phyloP scores from a whole-genome alignment of 352 stramenopile species.

The Pythium chondricola region DNA sequence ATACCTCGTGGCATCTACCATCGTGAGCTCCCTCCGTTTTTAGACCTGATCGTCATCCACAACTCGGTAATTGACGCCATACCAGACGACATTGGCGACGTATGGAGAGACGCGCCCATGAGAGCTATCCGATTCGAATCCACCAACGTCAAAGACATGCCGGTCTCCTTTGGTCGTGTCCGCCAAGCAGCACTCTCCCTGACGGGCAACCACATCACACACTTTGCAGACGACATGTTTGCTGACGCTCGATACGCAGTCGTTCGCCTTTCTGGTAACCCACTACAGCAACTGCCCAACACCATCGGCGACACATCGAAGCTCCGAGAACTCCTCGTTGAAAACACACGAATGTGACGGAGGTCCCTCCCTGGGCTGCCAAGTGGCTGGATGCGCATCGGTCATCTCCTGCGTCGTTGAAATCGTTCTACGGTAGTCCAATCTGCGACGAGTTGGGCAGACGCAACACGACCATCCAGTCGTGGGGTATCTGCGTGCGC shows the following conservation, averaged over 20 bases:
- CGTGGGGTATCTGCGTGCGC: too few species aligned
- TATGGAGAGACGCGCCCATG: too few species aligned
- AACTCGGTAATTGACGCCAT: neutral
- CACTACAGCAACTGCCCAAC: neutral
- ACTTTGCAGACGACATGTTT: neutral
- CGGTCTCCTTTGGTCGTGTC: too few species aligned
- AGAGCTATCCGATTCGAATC: too few species aligned
- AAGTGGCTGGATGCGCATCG: neutral
- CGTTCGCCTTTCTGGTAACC: neutral
- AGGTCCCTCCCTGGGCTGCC: neutral
- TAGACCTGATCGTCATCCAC: neutral
- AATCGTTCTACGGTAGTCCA: slow-evolving; percentile 3
- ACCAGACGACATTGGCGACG: neutral
- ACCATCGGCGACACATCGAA: neutral
- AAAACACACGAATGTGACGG: slow-evolving; percentile 2
- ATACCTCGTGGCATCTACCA: neutral
- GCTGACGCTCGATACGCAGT: neutral
- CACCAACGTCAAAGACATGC: too few species aligned
- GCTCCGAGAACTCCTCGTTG: neutral
- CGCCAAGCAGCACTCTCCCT: too few species aligned
- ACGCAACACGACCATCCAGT: too few species aligned
- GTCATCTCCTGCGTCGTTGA: too few species aligned
- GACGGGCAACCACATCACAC: neutral
- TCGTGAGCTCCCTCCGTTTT: neutral
- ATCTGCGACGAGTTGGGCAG: too few species aligned